These are phyloP conservation scores for Penicillium herquei DNA, from an alignment of 495 filamentous ascomycete species.

Conservation along the genomic window DNA sequence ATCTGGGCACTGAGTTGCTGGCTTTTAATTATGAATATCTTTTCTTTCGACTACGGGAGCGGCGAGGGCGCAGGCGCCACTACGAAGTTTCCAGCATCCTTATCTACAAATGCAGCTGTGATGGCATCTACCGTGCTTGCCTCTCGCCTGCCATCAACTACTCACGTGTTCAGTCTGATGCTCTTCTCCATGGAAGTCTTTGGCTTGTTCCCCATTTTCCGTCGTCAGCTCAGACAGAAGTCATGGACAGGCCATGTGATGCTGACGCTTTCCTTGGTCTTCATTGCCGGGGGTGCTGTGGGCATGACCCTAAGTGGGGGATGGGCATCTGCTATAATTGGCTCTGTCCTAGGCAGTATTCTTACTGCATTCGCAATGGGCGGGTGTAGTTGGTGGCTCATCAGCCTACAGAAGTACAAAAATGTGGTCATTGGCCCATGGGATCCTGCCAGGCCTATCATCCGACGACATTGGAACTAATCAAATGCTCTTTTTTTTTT, in stretches of 20 bases:
- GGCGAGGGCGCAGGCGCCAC: constrained; percentile 47
- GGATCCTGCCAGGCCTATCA: constrained; percentile 91
- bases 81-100: constrained; percentile 71
- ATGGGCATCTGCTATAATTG: constrained; percentile 68
- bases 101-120: constrained; percentile 91
- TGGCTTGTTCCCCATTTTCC: constrained; percentile 92
- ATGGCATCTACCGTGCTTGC: constrained; percentile 95
- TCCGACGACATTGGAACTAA: constrained; percentile 59
- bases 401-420: constrained; percentile 96
- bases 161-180: constrained; percentile 92
- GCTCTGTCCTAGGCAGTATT: constrained; percentile 70
- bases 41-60: constrained; percentile 93
- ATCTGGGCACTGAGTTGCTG: constrained; percentile 97
- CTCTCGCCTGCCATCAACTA: constrained; percentile 79
- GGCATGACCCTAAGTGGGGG: constrained; percentile 72
- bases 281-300: constrained; percentile 73
- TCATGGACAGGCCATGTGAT: constrained; percentile 80
- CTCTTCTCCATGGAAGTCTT: constrained; percentile 97
- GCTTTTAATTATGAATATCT: constrained; percentile 91
- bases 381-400: constrained; percentile 96
- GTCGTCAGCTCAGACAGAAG: constrained; percentile 77
- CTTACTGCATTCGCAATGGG: constrained; percentile 78
- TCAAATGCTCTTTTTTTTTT: neutral
- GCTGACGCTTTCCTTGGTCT: constrained; percentile 75
- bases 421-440: constrained; percentile 98